These are phyloP conservation scores for Kluyveromyces siamensis DNA, from an alignment of 805 yeast species.

Conservation along the genomic window DNA sequence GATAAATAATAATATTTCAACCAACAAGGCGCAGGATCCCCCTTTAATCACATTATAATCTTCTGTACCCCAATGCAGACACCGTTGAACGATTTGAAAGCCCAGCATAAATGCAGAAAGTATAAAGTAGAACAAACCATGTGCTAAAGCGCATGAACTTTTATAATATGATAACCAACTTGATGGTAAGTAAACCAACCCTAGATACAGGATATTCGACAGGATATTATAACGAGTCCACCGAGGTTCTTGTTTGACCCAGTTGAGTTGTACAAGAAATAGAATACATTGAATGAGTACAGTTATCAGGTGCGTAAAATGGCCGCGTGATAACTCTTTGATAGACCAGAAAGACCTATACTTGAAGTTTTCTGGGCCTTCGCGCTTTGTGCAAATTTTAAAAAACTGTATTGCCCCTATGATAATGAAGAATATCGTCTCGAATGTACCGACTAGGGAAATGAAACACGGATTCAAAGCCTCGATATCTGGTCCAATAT, in stretches of 20 bases:
- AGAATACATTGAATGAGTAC: slow-evolving; percentile 14
- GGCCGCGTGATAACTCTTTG: slow-evolving; percentile 8
- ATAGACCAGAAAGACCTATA: slow-evolving; percentile 5
- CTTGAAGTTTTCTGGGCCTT: slow-evolving; percentile 12
- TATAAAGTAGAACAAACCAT: slow-evolving; percentile 23
- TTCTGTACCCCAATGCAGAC: slow-evolving; percentile 10
- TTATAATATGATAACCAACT: slow-evolving; percentile 22
- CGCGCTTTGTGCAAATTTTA: slow-evolving; percentile 9
- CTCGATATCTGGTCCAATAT: slow-evolving; percentile 27
- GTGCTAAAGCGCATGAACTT: slow-evolving; percentile 22
- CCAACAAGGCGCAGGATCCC: slow-evolving; percentile 10
- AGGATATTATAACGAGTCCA: slow-evolving; percentile 6
- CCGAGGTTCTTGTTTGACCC: slow-evolving; percentile 5
- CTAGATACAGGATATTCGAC: slow-evolving; percentile 13
- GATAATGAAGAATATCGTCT: slow-evolving; percentile 12
- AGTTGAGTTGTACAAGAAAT: slow-evolving; percentile 8
- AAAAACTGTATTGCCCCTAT: slow-evolving; percentile 18
- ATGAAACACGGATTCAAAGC: slow-evolving; percentile 30
- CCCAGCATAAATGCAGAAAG: slow-evolving; percentile 11
- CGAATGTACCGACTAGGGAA: slow-evolving; percentile 11
- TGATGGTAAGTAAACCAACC: slow-evolving; percentile 20
- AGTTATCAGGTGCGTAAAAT: slow-evolving; percentile 16
- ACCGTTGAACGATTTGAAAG: slow-evolving; percentile 20
- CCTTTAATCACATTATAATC: slow-evolving; percentile 16
- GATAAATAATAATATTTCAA: slow-evolving; percentile 22